Evolutionary conservation across 2,329 filamentous ascomycete genomes (phyloP), one percentile per base, ranked within the genome.

Genomic region (Venturia nashicola): DNA sequence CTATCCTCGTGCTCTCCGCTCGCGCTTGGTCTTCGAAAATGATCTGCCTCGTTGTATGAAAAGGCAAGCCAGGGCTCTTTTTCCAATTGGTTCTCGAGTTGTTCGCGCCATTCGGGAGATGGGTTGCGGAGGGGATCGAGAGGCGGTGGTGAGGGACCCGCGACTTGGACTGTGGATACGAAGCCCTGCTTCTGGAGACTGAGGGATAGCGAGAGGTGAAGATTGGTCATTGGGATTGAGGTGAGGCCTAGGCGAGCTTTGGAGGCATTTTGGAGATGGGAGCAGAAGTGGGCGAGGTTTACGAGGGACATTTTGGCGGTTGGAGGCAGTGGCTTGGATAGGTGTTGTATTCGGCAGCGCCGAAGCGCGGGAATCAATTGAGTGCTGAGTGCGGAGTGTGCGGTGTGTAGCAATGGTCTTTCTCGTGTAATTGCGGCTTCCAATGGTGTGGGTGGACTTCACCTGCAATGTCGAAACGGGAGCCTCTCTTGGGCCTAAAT

Each of bases 201-300:
- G 23, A 94, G 82, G 61, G 85, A 82, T 18, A 96, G 80, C 55
- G 79, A 79, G 67, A 95, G 85, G 79, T 94, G 91, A 73, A 91
- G 85, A 69, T 92, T 92, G 61, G 85, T 87, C 78, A 88, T 87
- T 57, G 87, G 86, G 67, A 96, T 83, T 8, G 90, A 95, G 40
- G 92, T 96, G 61, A 96, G 80, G 68, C 88, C 89, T 0, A 97
- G 85, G 1, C 88, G 86, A n/a, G 89, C 90, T 71, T 86, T 86
- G 64, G 88, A 88, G 68, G 89, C 90, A 80, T 97, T 97, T 75
- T 94, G 90, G 65, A 97, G 82, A 79, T 96, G 91, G 68, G 91
- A 91, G 82, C 90, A 95, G 77, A 92, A 85, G 79, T 93, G 80
- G 70, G 85, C 82, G 68, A 96, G 83, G 76, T 87, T 85, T 72